A percentile compares a stretch with the other conserved stretches of the same genome.
Evolutionary conservation across 2,329 filamentous ascomycete genomes (phyloP).

Genomic region (Pyricularia pennisetigena): DNA sequence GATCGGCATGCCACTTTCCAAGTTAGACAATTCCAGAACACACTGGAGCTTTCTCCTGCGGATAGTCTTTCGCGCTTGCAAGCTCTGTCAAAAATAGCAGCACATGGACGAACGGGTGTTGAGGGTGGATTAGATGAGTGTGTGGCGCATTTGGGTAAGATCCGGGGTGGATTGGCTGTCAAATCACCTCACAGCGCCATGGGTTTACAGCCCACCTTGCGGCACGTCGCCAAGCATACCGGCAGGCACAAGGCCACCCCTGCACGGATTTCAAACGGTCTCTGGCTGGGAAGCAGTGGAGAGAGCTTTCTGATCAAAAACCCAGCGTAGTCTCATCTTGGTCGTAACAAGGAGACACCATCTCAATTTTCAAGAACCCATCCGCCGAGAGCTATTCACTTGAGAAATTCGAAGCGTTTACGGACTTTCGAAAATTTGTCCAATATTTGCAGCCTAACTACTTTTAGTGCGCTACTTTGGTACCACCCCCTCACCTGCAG

Average conservation of each 20-base stretch:
- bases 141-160: not conserved
- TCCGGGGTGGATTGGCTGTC: not conserved
- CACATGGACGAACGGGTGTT: not conserved
- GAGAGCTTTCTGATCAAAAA: not conserved
- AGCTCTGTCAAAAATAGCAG: slow-evolving; percentile 1
- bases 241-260: not conserved
- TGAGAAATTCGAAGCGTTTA: not conserved
- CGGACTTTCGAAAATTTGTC: not conserved
- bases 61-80: not conserved
- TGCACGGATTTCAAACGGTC: not conserved
- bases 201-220: not conserved
- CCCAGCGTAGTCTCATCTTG: not conserved
- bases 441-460: not conserved
- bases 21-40: not conserved
- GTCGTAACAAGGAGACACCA: not conserved
- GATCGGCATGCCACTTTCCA: not conserved
- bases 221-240: not conserved
- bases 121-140: not conserved
- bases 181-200: not conserved
- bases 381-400: not conserved
- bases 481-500: not conserved
- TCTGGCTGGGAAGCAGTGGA: not conserved
- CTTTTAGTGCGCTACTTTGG: not conserved
- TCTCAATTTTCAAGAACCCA: not conserved
- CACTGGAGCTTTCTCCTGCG: not conserved